Base-by-base conservation (phyloP, 768 basidiomycete genomes). In the Asterophora parasitica region DNA sequence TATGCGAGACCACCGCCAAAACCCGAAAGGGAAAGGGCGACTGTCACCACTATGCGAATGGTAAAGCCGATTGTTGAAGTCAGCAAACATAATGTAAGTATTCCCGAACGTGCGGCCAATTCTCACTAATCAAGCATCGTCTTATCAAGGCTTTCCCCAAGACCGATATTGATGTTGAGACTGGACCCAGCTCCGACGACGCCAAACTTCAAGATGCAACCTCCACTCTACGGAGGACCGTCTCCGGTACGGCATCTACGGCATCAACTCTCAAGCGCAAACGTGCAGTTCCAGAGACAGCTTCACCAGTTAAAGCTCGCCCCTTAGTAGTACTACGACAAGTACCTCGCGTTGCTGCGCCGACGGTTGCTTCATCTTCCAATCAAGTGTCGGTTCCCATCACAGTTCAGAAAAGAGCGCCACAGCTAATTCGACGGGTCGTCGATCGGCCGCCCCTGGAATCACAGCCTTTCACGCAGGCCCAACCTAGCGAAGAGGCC, bases 1-100 rank as follows among this genome's bases (percentile, higher is more conserved):
- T 85, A 84, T 61, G 64, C 73, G 26, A 71, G 78, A 49, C 70
- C 70, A 42, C 37, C 53, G 27, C 16, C 49, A 52, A 32, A 53
- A 47, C 3, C 42, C 32, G 44, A 46, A 43, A 51, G 48, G 46
- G 42, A 16, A 45, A 39, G 51, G 35, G 31, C 48, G 30, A 51
- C 53, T 4, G 32, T 54, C 16, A 44, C 40, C 20, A 40, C 27
- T 6, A 36, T 53, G 40, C 59, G 61, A 37, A 56, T 47, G 37
- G 56, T 54, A 9, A 60, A 59, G 46, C 42, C 51, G 11, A 49
- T 58, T 4, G 61, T 57, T 58, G 39, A 54, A 55, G 34, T 45
- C 26, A 38, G 41, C 28, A 30, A 59, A 31, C 20, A 48, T 40
- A 40, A 46, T 49, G 43, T 19, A 15, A 15, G 53, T 49, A 42